Base-by-base conservation (phyloP, 805 yeast genomes). In the Saturnispora dispora region DNA sequence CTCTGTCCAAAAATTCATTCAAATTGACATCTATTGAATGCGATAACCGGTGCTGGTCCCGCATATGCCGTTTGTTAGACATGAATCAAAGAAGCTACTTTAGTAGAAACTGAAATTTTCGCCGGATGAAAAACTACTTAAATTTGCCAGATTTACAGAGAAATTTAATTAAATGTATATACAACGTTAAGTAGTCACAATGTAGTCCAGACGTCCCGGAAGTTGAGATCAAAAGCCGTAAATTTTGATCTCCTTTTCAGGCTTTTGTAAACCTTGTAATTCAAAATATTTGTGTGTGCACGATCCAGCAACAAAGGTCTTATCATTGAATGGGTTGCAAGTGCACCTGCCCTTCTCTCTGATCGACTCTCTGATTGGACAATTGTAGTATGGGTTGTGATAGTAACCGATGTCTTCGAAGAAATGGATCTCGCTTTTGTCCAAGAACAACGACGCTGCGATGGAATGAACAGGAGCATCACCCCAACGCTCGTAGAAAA, bases 401-500 rank as follows among this genome's bases (percentile, higher is more conserved):
- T 63, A 84, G 67, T 88, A 88, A 36, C 95, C 95, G 55, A 87
- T 77, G 60, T 87, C 95, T 52, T 79, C 83, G 64, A 88, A 88
- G 72, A 83, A 79, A 61, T 88, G 95, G 45, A 88, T 70, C 62
- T 82, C 72, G 53, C 78, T 79, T 63, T 76, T 79, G 50, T 85
- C 79, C 64, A 86, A 61, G 69, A 88, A 84, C 58, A 88, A 71
- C 4, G 93, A 72, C 15, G 86, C 95, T 22, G 91, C 96, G 59
- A 87, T 81, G 9, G 95, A 84, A 67, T 87, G 96, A 47, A 87
- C 83, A 32, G 96, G 96, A 15, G 95, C 95, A 68, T 87, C 96
- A 57, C 95, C 95, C 96, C 95, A 86, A 68, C 95, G 77, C 71
- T 85, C 88, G 67, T 87, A 88, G 71, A 84, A 88, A 71, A 88